Base-by-base conservation (phyloP, 805 yeast genomes). In the Ogataea populi-albae region DNA sequence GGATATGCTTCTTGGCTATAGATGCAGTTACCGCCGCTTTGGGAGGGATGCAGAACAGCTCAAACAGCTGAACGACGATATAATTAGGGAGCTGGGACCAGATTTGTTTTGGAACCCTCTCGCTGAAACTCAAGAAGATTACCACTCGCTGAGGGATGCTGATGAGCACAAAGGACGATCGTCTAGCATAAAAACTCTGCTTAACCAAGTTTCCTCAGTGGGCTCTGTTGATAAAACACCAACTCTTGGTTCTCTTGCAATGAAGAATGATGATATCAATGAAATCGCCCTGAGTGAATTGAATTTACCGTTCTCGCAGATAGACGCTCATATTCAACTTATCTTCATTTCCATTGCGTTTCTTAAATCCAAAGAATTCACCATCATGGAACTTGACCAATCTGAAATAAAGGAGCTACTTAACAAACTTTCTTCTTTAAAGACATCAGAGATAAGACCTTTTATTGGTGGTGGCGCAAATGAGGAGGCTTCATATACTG, bases 1-100 rank as follows among this genome's bases (percentile, higher is more conserved):
- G 98, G 98, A 89, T 62, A 63, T 79, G 45, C 60, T 88, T 29
- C 59, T 89, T 17, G 95, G 96, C 1, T 86, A 89, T 79, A 70
- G 89, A 49, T 66, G 68, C 8, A 54, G 61, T 32, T 54, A 50
- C 31, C 30, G 37, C 19, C 41, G 48, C 5, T 41, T 37, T 21
- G 58, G 55, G 26, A 34, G 41, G 9, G 60, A 59, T 35, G 37
- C 55, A 33, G 45, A 45, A 23, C 46, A 47, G 16, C 41, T 57
- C 10, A 40, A 37, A 19, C 37, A 39, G 6, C 37, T 54, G 6
- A 38, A 50, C 6, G 47, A 47, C 27, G 54, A 50, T 10, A 45
- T 49, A 17, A 38, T 49, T 10, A 38, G 47, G 11, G 32, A 54
- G 5, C 57, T 75, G 38, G 84, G 83, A 10, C 75, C 77, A n/a